Conservation (phyloP, 2,329 filamentous ascomycete species). For the Westerdykella sp. region DNA sequence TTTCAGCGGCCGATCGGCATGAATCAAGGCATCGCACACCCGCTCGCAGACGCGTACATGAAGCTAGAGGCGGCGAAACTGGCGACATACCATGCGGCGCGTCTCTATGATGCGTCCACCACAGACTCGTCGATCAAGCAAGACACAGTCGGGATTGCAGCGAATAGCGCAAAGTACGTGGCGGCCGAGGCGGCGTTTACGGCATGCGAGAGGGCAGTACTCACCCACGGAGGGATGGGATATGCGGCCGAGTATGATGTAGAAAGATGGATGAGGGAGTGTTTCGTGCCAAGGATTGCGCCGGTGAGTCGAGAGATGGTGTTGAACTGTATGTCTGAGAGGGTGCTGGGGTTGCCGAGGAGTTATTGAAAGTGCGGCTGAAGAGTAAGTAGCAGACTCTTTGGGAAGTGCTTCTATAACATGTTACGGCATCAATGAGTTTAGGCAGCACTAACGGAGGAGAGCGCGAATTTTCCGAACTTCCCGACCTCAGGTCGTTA, state of each 20-base stretch:
- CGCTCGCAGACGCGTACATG: constrained; percentile 55
- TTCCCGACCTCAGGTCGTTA: no score
- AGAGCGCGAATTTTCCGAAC: no score
- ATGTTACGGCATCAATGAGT: no score
- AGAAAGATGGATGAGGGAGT: constrained; percentile 54
- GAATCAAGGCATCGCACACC: constrained; percentile 56
- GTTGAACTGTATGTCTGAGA: constrained; percentile 65
- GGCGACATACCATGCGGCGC: constrained; percentile 55
- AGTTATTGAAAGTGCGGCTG: constrained; percentile 49
- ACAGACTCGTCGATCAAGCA: constrained; percentile 36
- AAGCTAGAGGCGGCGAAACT: constrained; percentile 56
- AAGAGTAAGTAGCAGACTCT: no score
- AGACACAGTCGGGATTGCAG: constrained; percentile 48
- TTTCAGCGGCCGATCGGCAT: constrained; percentile 54
- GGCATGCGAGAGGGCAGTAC: constrained; percentile 52
- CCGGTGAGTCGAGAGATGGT: constrained; percentile 66
- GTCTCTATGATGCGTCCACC: constrained; percentile 49
- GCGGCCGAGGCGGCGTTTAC: constrained; percentile 57
- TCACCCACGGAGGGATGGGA: constrained; percentile 57
- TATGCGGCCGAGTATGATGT: constrained; percentile 60
- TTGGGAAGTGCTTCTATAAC: no score
- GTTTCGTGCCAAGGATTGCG: constrained; percentile 54
- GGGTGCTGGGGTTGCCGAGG: constrained; percentile 58
- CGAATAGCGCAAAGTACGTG: constrained; percentile 53
- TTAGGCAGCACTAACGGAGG: no score